phyloP scores from a whole-genome alignment of 2,329 filamentous ascomycete species.

The Sporothrix inflata region DNA sequence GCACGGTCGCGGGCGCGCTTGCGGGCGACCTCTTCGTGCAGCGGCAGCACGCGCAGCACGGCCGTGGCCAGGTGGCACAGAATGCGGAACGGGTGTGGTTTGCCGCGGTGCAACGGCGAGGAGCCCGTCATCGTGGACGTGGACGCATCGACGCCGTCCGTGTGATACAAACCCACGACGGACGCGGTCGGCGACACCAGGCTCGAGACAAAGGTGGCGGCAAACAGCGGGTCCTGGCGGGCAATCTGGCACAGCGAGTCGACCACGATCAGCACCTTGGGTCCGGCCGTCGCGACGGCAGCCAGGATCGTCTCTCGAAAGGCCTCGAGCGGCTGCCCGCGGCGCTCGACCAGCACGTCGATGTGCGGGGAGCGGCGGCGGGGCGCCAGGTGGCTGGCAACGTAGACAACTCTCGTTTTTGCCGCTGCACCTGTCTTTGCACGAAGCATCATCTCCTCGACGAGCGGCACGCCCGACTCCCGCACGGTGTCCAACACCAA shows the following conservation, averaged over 20 bases:
- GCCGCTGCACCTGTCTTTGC: slow-evolving; percentile 70
- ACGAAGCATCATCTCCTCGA: slow-evolving; percentile 74
- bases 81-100: slow-evolving; percentile 70
- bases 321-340: slow-evolving; percentile 58
- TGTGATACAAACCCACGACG: slow-evolving; percentile 79
- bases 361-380: slow-evolving; percentile 65
- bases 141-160: slow-evolving; percentile 52
- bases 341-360: slow-evolving; percentile 68
- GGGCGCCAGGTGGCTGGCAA: slow-evolving; percentile 70
- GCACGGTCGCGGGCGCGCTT: slow-evolving; percentile 78
- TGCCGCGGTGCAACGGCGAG: slow-evolving; percentile 55
- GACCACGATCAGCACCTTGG: slow-evolving; percentile 69
- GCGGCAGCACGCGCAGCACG: slow-evolving; percentile 72
- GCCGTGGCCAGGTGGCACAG: slow-evolving; percentile 88
- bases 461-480: slow-evolving; percentile 71
- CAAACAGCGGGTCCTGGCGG: slow-evolving; percentile 55
- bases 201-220: slow-evolving; percentile 71
- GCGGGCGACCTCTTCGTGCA: slow-evolving; percentile 73
- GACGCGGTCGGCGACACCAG: slow-evolving; percentile 69
- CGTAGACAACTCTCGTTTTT: slow-evolving; percentile 60
- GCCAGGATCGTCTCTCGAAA: slow-evolving; percentile 62
- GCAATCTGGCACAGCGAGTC: slow-evolving; percentile 76
- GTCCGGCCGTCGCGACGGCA: neutral
- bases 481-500: slow-evolving; percentile 83
- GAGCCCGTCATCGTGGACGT: slow-evolving; percentile 34